Evolutionary conservation across 2,329 filamentous ascomycete genomes (phyloP).

Genomic region (Didymella glomerata): DNA sequence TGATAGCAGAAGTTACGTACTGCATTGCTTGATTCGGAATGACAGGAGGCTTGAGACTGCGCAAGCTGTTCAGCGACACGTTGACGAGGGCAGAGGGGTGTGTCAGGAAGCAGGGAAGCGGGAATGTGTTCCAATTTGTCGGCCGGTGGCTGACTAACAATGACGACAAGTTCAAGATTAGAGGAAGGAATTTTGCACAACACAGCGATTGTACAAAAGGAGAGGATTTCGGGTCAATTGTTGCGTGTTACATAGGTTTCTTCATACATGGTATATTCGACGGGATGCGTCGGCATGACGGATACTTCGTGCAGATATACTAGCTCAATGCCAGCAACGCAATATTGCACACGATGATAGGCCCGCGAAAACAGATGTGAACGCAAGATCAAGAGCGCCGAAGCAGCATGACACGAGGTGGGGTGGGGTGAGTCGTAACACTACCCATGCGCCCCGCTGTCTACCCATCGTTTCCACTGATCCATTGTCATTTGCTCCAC

Average conservation of each 20-base stretch:
- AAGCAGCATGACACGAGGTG: neutral
- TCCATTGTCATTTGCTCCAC: slow-evolving; percentile 13
- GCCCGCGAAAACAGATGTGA: neutral
- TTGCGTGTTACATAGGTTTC: neutral
- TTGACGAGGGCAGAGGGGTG: neutral
- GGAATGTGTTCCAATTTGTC: slow-evolving; percentile 15
- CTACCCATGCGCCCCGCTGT: slow-evolving; percentile 3
- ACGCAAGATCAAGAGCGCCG: neutral
- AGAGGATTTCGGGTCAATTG: neutral
- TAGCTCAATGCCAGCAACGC: neutral
- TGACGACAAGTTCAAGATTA: slow-evolving; percentile 5
- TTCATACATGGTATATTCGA: neutral
- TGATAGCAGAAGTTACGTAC: slow-evolving; percentile 15
- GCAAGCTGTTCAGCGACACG: neutral
- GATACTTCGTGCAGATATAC: neutral
- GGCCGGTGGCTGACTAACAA: slow-evolving; percentile 3
- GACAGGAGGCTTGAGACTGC: slow-evolving; percentile 3
- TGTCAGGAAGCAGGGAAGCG: slow-evolving; percentile 5
- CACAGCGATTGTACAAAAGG: neutral
- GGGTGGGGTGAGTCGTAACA: neutral
- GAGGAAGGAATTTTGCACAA: neutral
- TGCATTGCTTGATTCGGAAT: slow-evolving; percentile 1
- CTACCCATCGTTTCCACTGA: slow-evolving; percentile 18
- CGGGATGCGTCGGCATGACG: neutral
- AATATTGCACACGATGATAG: neutral